These are phyloP conservation scores for Rhynchospora pubera DNA, from an alignment of 176 grass and related monocot species.

Conservation along the genomic window DNA sequence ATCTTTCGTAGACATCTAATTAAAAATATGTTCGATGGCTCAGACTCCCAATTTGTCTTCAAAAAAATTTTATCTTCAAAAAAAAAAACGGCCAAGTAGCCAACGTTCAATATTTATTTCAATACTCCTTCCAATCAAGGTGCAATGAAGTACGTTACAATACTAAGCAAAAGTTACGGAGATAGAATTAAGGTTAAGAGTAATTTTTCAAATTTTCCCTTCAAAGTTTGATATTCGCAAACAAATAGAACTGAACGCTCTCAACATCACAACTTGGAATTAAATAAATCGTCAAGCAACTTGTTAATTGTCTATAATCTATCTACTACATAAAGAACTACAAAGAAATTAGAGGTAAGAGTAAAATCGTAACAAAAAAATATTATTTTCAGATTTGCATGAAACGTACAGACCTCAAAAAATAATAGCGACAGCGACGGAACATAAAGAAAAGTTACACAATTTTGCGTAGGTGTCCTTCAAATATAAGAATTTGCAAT, in stretches of 20 bases:
- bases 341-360: neutral
- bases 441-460: neutral
- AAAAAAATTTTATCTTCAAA: too few species aligned
- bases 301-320: neutral
- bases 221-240: neutral
- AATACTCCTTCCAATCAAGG: too few species aligned
- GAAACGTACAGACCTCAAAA: neutral
- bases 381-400: neutral
- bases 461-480: neutral
- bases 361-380: neutral
- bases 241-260: neutral
- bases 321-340: neutral
- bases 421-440: neutral
- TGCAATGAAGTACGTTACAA: too few species aligned
- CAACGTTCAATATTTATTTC: too few species aligned
- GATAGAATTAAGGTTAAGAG: neutral
- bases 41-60: too few species aligned
- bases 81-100: too few species aligned
- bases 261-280: neutral
- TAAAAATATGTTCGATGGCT: too few species aligned
- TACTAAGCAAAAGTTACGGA: neutral
- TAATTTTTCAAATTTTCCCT: neutral
- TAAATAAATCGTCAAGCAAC: too few species aligned
- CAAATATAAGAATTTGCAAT: neutral
- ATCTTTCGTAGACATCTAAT: too few species aligned